Evolutionary conservation across 495 filamentous ascomycete species (phyloP), one percentile per base, ranked within the genome.

Genomic region (Aspergillus indologenus): DNA sequence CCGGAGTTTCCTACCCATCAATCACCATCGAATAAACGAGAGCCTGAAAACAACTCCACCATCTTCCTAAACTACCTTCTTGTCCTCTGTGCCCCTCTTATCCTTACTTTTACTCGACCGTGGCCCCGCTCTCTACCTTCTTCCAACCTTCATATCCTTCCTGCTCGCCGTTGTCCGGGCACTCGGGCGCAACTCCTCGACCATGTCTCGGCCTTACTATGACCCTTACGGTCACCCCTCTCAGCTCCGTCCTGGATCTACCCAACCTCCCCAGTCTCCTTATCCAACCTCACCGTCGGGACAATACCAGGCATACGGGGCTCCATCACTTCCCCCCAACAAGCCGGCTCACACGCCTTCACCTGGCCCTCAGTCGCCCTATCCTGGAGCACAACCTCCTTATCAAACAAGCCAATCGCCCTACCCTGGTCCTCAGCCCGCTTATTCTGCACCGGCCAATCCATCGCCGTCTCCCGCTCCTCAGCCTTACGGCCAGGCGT

Each of bases 151-250:
- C 53, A 49, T 55, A 44, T 47, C 44, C 45, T 23, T 29, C 42
- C 50, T 57, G 45, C 18, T 58, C 44, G 55, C 45, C 23, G 60
- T 54, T 42, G 29, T 31, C 34, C 47, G 20, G 51, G 52, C 51
- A 53, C 48, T 54, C 50, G 50, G 53, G 50, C 34, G 54, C 57
- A 54, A 64, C 52, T 58, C 49, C 24, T 34, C 58, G 45, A 74
- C 54, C 65, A 79, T 78, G 75, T 75, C 74, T 22, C 70, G 64
- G 52, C 72, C 67, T 23, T 77, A 75, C 60, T 63, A 69, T 48
- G 59, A 59, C 48, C 71, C 64, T 61, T 68, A 63, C 56, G 72
- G 68, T 45, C 71, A 71, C 65, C 69, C 75, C 61, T 71, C 68
- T 21, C 73, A 70, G 51, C 70, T 65, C 18, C 68, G 61, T 45